These are phyloP conservation scores for Filobasidium wieringae DNA, from an alignment of 768 basidiomycete genomes.

Conservation along the genomic window DNA sequence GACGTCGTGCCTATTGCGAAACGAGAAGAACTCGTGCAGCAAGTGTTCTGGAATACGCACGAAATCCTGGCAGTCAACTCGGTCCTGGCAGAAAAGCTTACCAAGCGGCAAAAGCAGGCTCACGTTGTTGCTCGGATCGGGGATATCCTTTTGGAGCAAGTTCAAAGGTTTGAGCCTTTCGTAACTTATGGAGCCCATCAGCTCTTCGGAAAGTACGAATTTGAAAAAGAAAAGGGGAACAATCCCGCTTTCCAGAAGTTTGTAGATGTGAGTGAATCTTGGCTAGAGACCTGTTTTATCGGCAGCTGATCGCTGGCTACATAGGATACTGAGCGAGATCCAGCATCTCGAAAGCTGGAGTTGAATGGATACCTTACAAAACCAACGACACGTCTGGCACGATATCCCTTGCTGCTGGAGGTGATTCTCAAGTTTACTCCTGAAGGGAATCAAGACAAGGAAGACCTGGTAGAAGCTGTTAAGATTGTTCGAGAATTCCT, in stretches of 20 bases:
- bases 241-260: conserved; percentile 89
- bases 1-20: conserved; percentile 65
- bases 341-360: conserved; percentile 91
- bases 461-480: conserved; percentile 62
- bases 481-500: conserved; percentile 68
- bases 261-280: conserved; percentile 63
- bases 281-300: neutral
- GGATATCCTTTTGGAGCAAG: conserved; percentile 75
- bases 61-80: conserved; percentile 88
- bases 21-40: conserved; percentile 72
- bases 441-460: conserved; percentile 78
- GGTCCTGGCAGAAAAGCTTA: conserved; percentile 80
- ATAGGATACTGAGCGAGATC: conserved; percentile 77
- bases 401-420: conserved; percentile 85
- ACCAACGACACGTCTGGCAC: conserved; percentile 91
- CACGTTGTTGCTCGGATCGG: conserved; percentile 86
- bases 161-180: conserved; percentile 81
- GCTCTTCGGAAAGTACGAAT: conserved; percentile 95
- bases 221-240: conserved; percentile 92
- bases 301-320: neutral
- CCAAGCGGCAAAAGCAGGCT: conserved; percentile 86
- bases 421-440: conserved; percentile 86
- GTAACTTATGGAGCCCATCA: conserved; percentile 94
- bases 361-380: conserved; percentile 96
- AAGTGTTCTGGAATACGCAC: conserved; percentile 96